Conservation (phyloP, 352 stramenopile genomes). For the Globisporangium megalacanthum region DNA sequence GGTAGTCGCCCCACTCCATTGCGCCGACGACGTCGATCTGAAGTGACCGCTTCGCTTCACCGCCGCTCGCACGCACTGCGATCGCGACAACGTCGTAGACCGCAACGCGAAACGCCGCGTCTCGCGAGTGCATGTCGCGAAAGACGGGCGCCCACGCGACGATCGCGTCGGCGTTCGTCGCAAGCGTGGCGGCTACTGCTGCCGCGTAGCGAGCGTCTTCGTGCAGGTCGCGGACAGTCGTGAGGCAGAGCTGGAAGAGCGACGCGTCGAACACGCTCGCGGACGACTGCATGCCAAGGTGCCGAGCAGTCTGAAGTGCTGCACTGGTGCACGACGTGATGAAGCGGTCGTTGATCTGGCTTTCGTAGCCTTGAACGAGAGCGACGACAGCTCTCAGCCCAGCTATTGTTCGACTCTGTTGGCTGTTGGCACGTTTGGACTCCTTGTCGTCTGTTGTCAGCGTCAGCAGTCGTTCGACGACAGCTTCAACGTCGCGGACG, state of each 20-base stretch:
- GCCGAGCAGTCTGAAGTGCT: neutral
- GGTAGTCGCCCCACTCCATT: neutral
- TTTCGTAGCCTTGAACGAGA: neutral
- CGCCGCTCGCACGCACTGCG: neutral
- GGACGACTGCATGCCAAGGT: neutral
- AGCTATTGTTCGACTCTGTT: neutral
- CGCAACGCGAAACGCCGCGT: neutral
- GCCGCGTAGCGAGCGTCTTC: neutral
- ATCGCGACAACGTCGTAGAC: conserved; percentile 1
- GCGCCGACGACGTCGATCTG: neutral
- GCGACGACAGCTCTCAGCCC: neutral
- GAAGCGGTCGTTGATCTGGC: neutral
- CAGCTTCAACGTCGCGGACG: neutral
- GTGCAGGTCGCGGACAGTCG: neutral
- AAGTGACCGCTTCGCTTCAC: neutral
- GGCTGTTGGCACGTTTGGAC: neutral
- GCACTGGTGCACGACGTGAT: neutral
- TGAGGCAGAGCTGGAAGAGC: conserved; percentile 5
- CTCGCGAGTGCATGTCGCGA: neutral
- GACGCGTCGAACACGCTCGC: neutral
- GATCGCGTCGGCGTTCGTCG: neutral
- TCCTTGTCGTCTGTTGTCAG: neutral
- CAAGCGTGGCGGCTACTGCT: neutral
- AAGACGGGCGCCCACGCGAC: neutral
- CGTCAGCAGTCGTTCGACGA: neutral